Conservation (phyloP, 768 basidiomycete genomes). For the Xerocomus brunneocitrinus region DNA sequence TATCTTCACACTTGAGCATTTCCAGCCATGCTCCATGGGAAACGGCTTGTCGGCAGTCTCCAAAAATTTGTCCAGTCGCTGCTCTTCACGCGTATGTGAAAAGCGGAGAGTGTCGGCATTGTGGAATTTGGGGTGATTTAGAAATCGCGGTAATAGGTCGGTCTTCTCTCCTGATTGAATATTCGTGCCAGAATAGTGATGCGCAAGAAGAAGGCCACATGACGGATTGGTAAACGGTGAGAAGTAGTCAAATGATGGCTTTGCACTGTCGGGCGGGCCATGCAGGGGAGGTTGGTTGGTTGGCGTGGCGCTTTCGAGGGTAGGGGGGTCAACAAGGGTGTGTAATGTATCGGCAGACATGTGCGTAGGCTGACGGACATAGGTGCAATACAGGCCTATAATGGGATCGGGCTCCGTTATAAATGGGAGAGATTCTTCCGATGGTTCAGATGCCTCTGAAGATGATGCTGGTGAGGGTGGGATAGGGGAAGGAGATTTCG, state of each 20-base stretch:
- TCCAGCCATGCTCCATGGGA: constrained; percentile 1
- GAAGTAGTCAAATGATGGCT: background rate
- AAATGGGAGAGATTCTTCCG: background rate
- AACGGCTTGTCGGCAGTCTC: background rate
- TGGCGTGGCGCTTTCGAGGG: no score
- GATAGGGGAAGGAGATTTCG: no score
- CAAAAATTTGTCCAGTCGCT: background rate
- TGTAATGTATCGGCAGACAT: background rate
- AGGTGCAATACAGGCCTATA: background rate
- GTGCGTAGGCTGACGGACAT: background rate
- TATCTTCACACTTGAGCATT: background rate
- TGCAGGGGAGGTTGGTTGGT: no score
- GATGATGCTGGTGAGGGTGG: no score
- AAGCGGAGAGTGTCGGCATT: constrained; percentile 18
- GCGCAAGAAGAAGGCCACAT: constrained; percentile 26
- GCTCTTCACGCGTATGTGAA: background rate
- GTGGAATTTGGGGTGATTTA: constrained; percentile 20
- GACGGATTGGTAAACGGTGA: constrained; percentile 19
- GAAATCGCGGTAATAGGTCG: constrained; percentile 23
- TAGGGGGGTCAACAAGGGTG: background rate
- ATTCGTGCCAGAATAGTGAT: constrained; percentile 27
- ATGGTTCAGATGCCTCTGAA: no score
- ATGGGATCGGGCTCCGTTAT: background rate
- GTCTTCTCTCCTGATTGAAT: constrained; percentile 25
- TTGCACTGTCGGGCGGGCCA: no score